Base-by-base conservation (phyloP, 176 grass and related monocot genomes). In the Hordeum marinum region DNA sequence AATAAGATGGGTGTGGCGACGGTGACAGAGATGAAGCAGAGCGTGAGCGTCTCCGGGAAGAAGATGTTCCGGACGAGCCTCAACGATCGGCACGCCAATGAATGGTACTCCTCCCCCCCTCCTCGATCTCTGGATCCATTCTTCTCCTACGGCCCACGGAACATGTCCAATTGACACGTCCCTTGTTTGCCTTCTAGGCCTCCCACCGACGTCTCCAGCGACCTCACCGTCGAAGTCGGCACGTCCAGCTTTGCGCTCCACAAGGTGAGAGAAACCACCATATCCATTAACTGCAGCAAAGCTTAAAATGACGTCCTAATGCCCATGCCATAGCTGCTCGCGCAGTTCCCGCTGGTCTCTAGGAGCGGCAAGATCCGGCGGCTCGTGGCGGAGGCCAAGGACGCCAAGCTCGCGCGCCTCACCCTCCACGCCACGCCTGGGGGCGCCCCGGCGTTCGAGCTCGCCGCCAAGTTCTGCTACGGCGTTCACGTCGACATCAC, bases 341-440 rank as follows among this genome's bases (percentile, higher is more conserved):
- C 87, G 83, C 91, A 98, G 95, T 98, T 98, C 89, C 95, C 95
- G 76, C 91, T 98, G 60, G 93, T 98, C 9, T 95, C 95, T 20
- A 89, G 93, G 45, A 93, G 95, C 58, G 95, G 95, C 57, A 95
- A 95, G 89, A 95, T 98, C 57, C 50, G 95, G 75, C 92, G 92
- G 17, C 87, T 95, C 4, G 70, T 98, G 3, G 87, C 89, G 4
- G 92, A 98, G 81, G 36, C 85, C 23, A 98, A 91, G 84, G 91
- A 93, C 77, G 87, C 82, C 11, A 98, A 93, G 82, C 75, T 98
- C 41, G 85, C 85, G 26, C 88, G 86, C 8, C 79, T 98, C 7
- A 80, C 89, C 50, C 91, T 98, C 50, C 89, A 95, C 32, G 85
- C 87, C 87, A 87, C 73, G 11, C 93, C 95, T 0, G 91, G 93